Evolutionary conservation across 2,329 filamentous ascomycete species (phyloP).

Genomic region (Chalaropsis ovoidea): DNA sequence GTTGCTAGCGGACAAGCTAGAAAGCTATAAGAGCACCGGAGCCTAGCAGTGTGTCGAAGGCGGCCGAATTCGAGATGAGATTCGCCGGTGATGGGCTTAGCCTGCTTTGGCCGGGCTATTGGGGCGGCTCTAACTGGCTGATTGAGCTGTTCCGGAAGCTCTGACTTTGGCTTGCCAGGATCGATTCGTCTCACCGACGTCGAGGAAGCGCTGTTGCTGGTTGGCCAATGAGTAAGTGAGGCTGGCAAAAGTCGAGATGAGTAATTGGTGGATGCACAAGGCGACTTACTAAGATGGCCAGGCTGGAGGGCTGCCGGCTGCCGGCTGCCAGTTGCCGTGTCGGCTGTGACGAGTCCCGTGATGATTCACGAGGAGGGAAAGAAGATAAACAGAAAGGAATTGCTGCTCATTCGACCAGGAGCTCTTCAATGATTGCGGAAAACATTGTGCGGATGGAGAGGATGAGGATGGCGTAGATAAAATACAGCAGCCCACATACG

Average conservation of each 20-base stretch:
- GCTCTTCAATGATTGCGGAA: neutral
- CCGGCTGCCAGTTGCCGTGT: neutral
- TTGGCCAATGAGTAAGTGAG: neutral
- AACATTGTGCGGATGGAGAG: constrained; percentile 6
- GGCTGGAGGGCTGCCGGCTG: neutral
- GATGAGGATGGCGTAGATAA: neutral
- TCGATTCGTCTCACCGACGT: neutral
- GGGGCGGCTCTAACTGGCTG: neutral
- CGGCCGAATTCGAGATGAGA: neutral
- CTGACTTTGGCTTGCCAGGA: neutral
- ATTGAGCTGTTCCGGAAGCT: neutral
- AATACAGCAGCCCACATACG: constrained; percentile 4
- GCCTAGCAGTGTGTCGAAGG: neutral
- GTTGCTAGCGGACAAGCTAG: neutral
- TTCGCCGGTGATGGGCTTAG: neutral
- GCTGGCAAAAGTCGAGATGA: constrained; percentile 3
- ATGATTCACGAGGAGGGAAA: neutral
- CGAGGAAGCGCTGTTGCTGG: neutral
- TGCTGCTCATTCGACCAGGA: neutral
- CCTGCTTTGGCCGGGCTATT: neutral
- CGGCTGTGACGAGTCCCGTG: neutral
- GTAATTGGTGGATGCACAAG: neutral
- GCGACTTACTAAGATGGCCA: neutral
- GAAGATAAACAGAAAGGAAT: neutral
- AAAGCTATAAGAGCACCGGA: neutral